phyloP scores from a whole-genome alignment of 257 asterid species.

The Osmanthus fragrans region DNA sequence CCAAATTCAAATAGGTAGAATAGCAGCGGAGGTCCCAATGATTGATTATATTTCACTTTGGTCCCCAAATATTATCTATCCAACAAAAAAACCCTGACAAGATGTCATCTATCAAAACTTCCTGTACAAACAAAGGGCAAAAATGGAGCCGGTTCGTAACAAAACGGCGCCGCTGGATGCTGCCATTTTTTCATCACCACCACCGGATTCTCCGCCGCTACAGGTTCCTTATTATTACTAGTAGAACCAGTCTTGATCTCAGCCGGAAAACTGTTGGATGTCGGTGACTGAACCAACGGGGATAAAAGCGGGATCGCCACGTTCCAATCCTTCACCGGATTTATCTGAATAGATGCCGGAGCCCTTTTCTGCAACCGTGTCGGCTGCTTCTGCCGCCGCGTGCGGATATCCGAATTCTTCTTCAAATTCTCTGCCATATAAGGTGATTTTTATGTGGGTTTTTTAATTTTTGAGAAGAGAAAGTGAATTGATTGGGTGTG shows the following conservation, averaged over 20 bases:
- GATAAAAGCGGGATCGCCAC: constrained; percentile 67
- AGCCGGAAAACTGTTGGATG: constrained; percentile 31
- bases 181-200: constrained; percentile 54
- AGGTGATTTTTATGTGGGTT: background rate
- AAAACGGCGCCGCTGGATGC: constrained; percentile 75
- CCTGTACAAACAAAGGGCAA: constrained; percentile 53
- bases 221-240: constrained; percentile 24
- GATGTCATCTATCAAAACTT: constrained; percentile 40
- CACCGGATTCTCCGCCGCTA: constrained; percentile 31
- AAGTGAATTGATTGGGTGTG: background rate
- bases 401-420: constrained; percentile 23
- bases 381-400: constrained; percentile 35
- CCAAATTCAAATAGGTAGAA: background rate
- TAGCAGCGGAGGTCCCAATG: background rate
- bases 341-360: constrained; percentile 60
- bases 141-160: constrained; percentile 50
- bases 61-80: background rate
- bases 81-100: background rate
- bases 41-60: background rate
- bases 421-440: constrained; percentile 43
- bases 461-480: background rate
- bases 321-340: constrained; percentile 55
- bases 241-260: constrained; percentile 31
- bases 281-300: constrained; percentile 66
- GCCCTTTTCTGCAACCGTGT: constrained; percentile 59